These are phyloP conservation scores for Talaromyces borbonicus DNA, from an alignment of 495 filamentous ascomycete species.

Conservation along the genomic window DNA sequence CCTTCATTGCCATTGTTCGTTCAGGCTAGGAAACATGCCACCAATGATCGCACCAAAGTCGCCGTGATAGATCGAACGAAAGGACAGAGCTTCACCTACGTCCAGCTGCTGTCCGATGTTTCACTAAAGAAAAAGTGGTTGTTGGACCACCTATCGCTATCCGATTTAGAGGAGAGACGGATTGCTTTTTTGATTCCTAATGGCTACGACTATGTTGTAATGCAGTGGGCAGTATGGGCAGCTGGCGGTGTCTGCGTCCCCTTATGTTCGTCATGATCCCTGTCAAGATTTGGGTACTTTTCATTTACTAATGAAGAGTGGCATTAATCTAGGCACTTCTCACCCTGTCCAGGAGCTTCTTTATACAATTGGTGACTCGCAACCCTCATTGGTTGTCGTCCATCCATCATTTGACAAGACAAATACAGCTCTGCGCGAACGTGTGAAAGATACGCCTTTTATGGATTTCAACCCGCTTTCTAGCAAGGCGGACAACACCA, in stretches of 20 bases:
- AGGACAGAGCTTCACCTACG: slow-evolving; percentile 65
- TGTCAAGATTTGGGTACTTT: background rate
- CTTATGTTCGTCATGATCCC: slow-evolving; percentile 20
- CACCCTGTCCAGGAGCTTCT: slow-evolving; percentile 34
- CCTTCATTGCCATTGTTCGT: slow-evolving; percentile 73
- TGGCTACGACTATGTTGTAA: slow-evolving; percentile 88
- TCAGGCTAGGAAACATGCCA: slow-evolving; percentile 32
- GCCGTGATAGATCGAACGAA: slow-evolving; percentile 66
- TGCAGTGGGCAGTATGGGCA: slow-evolving; percentile 35
- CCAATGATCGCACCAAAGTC: slow-evolving; percentile 55
- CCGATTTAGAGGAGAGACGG: slow-evolving; percentile 60
- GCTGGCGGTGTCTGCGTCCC: slow-evolving; percentile 34
- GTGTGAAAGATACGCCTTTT: slow-evolving; percentile 21
- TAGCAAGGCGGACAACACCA: slow-evolving; percentile 10
- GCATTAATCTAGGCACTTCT: slow-evolving; percentile 28
- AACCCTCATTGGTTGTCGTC: slow-evolving; percentile 32
- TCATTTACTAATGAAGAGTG: background rate
- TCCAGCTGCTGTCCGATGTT: slow-evolving; percentile 67
- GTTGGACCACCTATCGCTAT: slow-evolving; percentile 32
- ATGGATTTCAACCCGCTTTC: slow-evolving; percentile 23
- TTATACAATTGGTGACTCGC: slow-evolving; percentile 33
- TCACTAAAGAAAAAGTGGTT: slow-evolving; percentile 54
- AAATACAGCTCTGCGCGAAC: slow-evolving; percentile 21
- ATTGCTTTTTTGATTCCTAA: slow-evolving; percentile 80
- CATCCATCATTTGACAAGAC: slow-evolving; percentile 31